Evolutionary conservation across 495 filamentous ascomycete genomes (phyloP), one percentile per base, ranked within the genome.

Genomic region (Chaetomidium leptoderma): DNA sequence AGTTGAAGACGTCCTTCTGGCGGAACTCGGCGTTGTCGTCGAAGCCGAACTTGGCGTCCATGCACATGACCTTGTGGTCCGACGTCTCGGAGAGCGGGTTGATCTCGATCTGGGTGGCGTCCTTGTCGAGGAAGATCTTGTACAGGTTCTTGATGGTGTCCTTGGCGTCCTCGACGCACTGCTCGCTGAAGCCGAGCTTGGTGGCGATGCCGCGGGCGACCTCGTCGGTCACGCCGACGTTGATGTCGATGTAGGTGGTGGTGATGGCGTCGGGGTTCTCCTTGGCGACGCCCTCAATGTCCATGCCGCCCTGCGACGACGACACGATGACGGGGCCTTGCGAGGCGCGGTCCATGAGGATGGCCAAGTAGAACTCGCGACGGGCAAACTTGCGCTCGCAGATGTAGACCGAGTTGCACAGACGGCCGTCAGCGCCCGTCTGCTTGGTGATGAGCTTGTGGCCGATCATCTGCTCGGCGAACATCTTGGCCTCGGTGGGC

Each of bases 371-470:
- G 83, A 97, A 98, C 78, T 98, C 93, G 67, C 95, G 86, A 59
- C 93, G 91, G 64, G 93, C 93, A 66, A 97, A 98, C 81, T 98
- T 98, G 81, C 93, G 91, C 82, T 98, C 93, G 77, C 91, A 93
- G 72, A 98, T 97, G 78, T 93, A 97, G 66, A 98, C 93, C 54
- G 90, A 79, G 74, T 91, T 96, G 80, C 93, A 98, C 69, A 91
- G 81, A 71, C 92, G 90, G 70, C 93, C 93, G 59, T 72, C 78
- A 58, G 91, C 88, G 69, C 93, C 93, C 52, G 95, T 98, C 80
- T 98, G 93, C 83, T 98, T 98, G 73, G 93, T 98, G 75, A 98
- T 86, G 76, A 98, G 91, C 77, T 96, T 96, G 75, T 98, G 93
- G 64, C 93, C 93, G 76, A 98, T 97, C 93, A 98, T 98, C 77